Evolutionary conservation across 345 rosid genomes (phyloP).

Genomic region (Heritiera littoralis): DNA sequence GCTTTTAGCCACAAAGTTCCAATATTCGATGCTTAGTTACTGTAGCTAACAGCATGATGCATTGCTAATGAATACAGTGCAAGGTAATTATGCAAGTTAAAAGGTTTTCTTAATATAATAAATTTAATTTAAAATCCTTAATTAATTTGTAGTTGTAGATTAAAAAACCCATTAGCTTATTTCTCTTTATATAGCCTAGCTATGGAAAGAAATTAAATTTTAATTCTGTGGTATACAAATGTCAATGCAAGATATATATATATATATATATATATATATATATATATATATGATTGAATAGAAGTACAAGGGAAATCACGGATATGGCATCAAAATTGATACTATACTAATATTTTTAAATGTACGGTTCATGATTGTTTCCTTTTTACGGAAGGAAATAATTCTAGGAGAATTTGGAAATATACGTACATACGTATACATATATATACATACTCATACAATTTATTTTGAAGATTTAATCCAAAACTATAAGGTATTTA

Average conservation of each 20-base stretch:
- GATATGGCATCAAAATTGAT: too few species aligned
- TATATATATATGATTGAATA: too few species aligned
- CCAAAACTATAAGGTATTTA: too few species aligned
- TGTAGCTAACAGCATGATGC: background rate
- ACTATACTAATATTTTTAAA: too few species aligned
- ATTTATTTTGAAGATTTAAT: too few species aligned
- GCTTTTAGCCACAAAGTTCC: background rate
- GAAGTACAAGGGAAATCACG: too few species aligned
- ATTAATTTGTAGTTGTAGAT: background rate
- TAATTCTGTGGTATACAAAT: background rate
- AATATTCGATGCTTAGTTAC: background rate
- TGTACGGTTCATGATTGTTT: too few species aligned
- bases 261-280: too few species aligned
- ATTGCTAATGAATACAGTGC: background rate
- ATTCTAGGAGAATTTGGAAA: too few species aligned
- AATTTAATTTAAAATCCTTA: background rate
- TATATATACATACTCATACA: too few species aligned
- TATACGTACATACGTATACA: too few species aligned
- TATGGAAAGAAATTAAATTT: background rate
- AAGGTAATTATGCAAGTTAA: background rate
- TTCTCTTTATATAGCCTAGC: background rate
- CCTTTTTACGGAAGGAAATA: too few species aligned
- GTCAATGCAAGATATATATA: background rate
- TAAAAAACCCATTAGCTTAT: background rate
- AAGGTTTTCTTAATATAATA: background rate